A percentile compares a stretch with the other conserved stretches of the same genome.
Conservation (phyloP, 164 flowering plant species). For the Magnolia sinica region DNA sequence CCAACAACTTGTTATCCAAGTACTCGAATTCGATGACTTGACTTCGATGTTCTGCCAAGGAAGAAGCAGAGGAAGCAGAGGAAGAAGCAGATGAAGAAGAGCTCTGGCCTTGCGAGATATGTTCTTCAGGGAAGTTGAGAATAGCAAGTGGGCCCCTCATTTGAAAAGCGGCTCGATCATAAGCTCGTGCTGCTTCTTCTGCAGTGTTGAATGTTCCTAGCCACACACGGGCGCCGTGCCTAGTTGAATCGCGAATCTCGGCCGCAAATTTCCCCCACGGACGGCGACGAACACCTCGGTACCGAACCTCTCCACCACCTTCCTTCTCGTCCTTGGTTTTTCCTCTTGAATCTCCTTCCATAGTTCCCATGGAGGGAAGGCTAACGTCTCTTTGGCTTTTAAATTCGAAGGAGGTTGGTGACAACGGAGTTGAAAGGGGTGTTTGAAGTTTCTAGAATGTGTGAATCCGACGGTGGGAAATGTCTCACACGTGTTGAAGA, state of each 20-base stretch:
- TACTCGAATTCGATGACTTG: conserved; percentile 19
- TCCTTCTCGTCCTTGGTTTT: conserved; percentile 3
- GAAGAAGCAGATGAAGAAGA: background rate
- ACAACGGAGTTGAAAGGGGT: background rate
- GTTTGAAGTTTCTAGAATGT: background rate
- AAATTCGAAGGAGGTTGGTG: background rate
- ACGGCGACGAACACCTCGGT: conserved; percentile 14
- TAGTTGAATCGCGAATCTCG: conserved; percentile 14
- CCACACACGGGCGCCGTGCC: conserved; percentile 13
- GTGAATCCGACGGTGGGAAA: background rate
- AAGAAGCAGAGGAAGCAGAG: background rate
- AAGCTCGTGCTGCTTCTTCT: conserved; percentile 19
- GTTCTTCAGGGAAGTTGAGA: conserved; percentile 11
- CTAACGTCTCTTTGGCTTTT: background rate
- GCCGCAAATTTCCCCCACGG: conserved; percentile 19
- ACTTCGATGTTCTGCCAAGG: background rate
- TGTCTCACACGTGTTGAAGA: too few relatives aligned
- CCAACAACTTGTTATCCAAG: conserved; percentile 17
- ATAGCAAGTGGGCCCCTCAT: conserved; percentile 15
- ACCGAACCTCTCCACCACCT: conserved; percentile 9
- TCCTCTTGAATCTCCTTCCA: background rate
- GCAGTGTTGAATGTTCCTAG: conserved; percentile 15
- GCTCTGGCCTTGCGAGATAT: background rate
- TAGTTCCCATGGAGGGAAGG: background rate
- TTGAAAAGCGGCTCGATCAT: conserved; percentile 14